Percentiles rank a stretch among this genome's conserved stretches.
Evolutionary conservation across 257 asterid genomes (phyloP).

Genomic region (Solanum corneliomulleri): DNA sequence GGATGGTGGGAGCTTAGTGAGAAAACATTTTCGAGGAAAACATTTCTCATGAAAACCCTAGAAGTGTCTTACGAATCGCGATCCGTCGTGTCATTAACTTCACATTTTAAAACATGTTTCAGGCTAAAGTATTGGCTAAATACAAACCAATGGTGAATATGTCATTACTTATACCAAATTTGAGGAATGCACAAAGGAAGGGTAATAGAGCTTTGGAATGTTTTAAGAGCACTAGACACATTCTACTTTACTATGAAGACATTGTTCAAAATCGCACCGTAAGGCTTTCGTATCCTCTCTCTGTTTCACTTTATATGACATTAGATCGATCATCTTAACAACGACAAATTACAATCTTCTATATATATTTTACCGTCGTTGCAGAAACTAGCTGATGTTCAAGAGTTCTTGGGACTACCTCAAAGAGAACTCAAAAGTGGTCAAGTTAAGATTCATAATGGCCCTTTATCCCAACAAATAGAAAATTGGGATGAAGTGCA

Average conservation of each 20-base stretch:
- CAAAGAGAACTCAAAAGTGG: conserved; percentile 42
- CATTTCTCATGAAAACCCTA: too few relatives aligned
- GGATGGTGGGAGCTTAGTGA: background rate
- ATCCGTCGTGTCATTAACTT: background rate
- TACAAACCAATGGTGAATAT: conserved; percentile 56
- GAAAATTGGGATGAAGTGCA: conserved; percentile 46
- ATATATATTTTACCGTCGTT: background rate
- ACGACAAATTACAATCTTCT: background rate
- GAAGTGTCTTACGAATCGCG: background rate
- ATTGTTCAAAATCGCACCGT: conserved; percentile 46
- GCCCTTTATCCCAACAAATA: conserved; percentile 36
- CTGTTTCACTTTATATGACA: background rate
- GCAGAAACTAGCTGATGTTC: conserved; percentile 68
- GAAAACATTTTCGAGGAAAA: background rate
- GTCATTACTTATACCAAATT: conserved; percentile 28
- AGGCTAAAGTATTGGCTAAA: conserved; percentile 69
- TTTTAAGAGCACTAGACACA: conserved; percentile 56
- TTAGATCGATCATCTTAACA: background rate
- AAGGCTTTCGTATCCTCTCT: background rate
- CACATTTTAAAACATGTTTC: background rate
- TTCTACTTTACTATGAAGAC: conserved; percentile 70
- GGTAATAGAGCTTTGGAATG: conserved; percentile 37
- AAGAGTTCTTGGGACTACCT: conserved; percentile 65
- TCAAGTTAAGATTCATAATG: conserved; percentile 75
- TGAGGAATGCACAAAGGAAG: conserved; percentile 26